These are phyloP conservation scores for Fraxinus platypoda DNA, from an alignment of 305 asterid species.

Conservation along the genomic window DNA sequence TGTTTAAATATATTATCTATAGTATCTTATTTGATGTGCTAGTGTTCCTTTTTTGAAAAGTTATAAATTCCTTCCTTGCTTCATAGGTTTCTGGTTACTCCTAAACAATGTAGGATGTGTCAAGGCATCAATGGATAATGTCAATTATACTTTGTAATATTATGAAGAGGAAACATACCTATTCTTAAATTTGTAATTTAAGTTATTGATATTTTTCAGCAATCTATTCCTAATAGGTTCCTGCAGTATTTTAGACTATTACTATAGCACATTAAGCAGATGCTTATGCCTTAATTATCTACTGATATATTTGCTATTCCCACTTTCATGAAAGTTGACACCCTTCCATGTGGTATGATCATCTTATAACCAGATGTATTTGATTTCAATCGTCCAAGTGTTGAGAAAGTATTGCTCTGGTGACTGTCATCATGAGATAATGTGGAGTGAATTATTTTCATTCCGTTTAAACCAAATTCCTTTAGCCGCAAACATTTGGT, in stretches of 20 bases:
- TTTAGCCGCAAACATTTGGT: not conserved
- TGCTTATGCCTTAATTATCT: slow-evolving; percentile 9
- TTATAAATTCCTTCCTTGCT: not conserved
- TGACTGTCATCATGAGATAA: not conserved
- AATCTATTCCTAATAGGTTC: slow-evolving; percentile 10
- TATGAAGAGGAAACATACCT: not conserved
- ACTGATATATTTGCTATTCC: slow-evolving; percentile 2
- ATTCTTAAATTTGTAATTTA: slow-evolving; percentile 5
- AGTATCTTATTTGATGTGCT: not conserved
- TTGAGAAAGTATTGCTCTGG: slow-evolving; percentile 8
- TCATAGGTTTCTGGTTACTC: not conserved
- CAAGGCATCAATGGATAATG: not conserved
- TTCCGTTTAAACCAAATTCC: not conserved
- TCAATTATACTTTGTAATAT: not conserved
- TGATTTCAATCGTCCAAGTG: slow-evolving; percentile 5
- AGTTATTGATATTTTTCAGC: slow-evolving; percentile 1
- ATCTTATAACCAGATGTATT: not conserved
- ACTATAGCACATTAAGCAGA: slow-evolving; percentile 18
- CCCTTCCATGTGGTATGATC: not conserved
- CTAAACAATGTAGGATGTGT: not conserved
- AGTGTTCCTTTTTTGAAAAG: not conserved
- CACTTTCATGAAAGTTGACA: not conserved
- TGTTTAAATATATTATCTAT: no score
- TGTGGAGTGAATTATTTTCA: not conserved
- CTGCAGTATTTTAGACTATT: slow-evolving; percentile 1